Evolutionary conservation across 768 basidiomycete species (phyloP).

Genomic region (Leccinellum albellum): DNA sequence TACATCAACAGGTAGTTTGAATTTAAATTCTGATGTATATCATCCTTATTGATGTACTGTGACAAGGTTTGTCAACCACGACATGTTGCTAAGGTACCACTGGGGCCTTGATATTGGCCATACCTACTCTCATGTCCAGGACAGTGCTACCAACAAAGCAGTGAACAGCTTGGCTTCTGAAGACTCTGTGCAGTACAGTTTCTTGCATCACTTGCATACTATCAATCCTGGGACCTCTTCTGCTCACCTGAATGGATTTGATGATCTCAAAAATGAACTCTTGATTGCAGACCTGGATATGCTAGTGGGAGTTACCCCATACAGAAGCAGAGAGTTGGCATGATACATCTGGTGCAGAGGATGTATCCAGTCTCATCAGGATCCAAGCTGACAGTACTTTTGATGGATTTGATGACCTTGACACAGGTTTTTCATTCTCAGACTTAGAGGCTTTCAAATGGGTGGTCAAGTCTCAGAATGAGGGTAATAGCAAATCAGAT

Average conservation of each 20-base stretch:
- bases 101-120: background rate
- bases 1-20: background rate
- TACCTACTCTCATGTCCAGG: background rate
- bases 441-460: background rate
- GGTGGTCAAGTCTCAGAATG: background rate
- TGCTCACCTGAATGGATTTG: background rate
- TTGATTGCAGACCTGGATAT: background rate
- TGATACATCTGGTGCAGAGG: background rate
- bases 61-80: background rate
- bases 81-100: background rate
- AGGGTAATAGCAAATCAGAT: background rate
- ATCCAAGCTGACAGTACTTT: background rate
- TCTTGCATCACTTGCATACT: background rate
- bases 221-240: background rate
- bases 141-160: background rate
- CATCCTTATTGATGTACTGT: background rate
- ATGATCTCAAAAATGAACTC: background rate
- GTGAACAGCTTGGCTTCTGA: background rate
- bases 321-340: background rate
- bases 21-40: too few species aligned
- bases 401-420: background rate
- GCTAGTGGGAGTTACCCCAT: background rate
- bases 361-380: background rate
- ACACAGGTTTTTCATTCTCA: background rate
- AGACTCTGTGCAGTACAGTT: background rate